A percentile compares a stretch with the other conserved stretches of the same genome.
These are phyloP conservation scores for Leccinum solheimii DNA, from an alignment of 1,284 basidiomycete genomes.

Conservation along the genomic window DNA sequence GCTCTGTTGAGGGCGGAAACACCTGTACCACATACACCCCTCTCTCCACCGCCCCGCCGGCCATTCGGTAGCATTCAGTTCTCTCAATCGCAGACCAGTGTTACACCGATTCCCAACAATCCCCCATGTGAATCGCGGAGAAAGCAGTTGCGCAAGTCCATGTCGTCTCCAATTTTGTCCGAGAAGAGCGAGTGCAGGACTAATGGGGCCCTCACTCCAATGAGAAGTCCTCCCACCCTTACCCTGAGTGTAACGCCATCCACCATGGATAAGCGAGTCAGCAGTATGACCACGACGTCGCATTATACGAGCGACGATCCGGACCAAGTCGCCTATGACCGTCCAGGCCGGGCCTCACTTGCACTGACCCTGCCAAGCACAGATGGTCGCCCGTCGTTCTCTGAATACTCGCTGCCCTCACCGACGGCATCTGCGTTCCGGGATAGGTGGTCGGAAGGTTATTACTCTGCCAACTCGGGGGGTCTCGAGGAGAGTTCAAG, in stretches of 20 bases:
- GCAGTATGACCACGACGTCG: conserved; percentile 36
- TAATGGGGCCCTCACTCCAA: conserved; percentile 34
- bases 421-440: conserved; percentile 73
- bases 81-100: conserved; percentile 57
- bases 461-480: conserved; percentile 30
- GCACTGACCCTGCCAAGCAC: conserved; percentile 33
- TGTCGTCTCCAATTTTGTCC: conserved; percentile 54
- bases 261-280: conserved; percentile 30
- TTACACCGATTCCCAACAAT: conserved; percentile 27
- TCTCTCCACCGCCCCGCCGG: conserved; percentile 63
- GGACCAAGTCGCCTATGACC: conserved; percentile 37
- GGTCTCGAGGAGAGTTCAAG: conserved; percentile 14
- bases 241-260: conserved; percentile 35
- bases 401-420: conserved; percentile 57
- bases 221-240: conserved; percentile 44
- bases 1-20: conserved; percentile 50
- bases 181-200: conserved; percentile 40
- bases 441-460: conserved; percentile 42
- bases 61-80: conserved; percentile 47
- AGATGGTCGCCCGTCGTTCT: conserved; percentile 48
- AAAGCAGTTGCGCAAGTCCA: conserved; percentile 40
- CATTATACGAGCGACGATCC: conserved; percentile 45
- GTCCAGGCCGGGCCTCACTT: conserved; percentile 36
- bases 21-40: conserved; percentile 54
- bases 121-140: conserved; percentile 9